phyloP scores from a whole-genome alignment of 129 eudicot genomes.

The Dittrichia graveolens region DNA sequence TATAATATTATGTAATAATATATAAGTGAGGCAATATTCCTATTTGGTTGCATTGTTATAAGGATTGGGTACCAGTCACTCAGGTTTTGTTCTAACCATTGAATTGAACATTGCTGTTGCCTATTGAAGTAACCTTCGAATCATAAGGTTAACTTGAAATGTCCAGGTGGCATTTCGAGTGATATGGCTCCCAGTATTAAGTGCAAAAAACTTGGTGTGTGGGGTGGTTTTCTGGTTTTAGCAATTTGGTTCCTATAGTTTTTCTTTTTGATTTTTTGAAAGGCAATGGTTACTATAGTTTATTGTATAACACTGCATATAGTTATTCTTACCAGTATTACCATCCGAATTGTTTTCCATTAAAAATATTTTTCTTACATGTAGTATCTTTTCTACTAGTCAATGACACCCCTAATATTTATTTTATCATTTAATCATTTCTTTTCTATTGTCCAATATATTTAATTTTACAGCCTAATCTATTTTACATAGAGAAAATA shows the following conservation, averaged over 20 bases:
- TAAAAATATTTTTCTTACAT: neutral
- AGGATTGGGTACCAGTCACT: constrained; percentile 8
- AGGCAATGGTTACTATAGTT: too few species aligned
- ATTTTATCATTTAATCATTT: neutral
- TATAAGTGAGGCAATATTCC: neutral
- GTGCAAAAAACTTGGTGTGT: neutral
- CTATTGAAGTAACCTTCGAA: neutral
- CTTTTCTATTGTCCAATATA: neutral
- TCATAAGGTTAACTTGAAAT: neutral
- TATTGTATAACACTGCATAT: neutral
- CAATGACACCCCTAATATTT: neutral
- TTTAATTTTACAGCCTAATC: neutral
- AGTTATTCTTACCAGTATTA: neutral
- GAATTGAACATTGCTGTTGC: constrained; percentile 13
- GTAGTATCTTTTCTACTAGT: neutral
- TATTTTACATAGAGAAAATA: neutral
- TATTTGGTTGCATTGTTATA: constrained; percentile 9
- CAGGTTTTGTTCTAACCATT: neutral
- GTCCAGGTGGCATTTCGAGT: neutral
- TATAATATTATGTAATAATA: neutral
- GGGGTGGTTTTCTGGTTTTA: neutral
- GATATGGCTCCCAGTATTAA: neutral
- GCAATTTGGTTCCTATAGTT: neutral
- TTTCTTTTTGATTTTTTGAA: too few species aligned
- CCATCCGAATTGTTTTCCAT: neutral